These are phyloP conservation scores for Nicotiana paniculata DNA, from an alignment of 257 asterid genomes.

Conservation along the genomic window DNA sequence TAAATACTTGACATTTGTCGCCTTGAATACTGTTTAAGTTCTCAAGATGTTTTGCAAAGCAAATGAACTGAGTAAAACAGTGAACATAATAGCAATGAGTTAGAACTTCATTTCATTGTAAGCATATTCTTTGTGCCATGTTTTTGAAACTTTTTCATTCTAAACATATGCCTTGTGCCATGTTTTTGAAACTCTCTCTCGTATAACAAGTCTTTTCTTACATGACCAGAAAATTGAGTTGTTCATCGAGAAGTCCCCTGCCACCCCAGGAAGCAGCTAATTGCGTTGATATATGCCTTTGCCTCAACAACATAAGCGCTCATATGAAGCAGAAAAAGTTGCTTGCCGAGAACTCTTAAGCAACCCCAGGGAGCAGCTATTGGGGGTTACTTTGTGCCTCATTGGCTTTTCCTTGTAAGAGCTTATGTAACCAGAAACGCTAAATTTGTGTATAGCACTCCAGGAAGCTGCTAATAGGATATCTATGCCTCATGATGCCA, in stretches of 20 bases:
- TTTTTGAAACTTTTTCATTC: neutral
- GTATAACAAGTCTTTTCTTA: slow-evolving; percentile 2
- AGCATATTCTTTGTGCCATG: neutral
- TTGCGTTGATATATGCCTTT: neutral
- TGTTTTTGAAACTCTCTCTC: too few species aligned
- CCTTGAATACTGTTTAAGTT: neutral
- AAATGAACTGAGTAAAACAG: neutral
- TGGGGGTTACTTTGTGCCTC: neutral
- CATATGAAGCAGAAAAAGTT: neutral
- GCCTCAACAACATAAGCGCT: neutral
- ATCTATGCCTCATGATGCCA: neutral
- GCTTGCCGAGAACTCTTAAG: neutral
- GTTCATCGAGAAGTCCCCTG: slow-evolving; percentile 45
- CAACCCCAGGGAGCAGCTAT: neutral
- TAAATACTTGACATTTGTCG: neutral
- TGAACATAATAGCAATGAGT: neutral
- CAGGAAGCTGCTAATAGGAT: neutral
- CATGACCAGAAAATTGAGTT: slow-evolving; percentile 52
- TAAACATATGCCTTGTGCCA: neutral
- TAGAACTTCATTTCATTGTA: neutral
- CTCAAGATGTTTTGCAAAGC: neutral
- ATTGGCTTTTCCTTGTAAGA: neutral
- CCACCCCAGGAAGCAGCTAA: slow-evolving; percentile 20
- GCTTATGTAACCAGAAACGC: neutral
- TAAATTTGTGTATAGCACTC: neutral